Percentiles rank a stretch among this genome's conserved stretches.
Conservation (phyloP, 2,329 filamentous ascomycete genomes). For the Cladosporium halotolerans region DNA sequence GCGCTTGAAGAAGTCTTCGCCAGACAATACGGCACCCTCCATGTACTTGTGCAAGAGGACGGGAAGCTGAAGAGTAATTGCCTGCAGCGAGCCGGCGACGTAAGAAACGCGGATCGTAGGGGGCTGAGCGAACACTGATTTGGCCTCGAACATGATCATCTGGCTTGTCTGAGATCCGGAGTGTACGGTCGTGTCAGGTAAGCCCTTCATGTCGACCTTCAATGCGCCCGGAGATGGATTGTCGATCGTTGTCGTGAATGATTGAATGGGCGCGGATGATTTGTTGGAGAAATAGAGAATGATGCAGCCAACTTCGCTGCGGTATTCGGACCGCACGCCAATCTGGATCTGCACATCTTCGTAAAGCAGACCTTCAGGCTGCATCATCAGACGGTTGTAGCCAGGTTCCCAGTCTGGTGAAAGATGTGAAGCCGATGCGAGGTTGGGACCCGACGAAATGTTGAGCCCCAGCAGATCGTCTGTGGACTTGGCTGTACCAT, state of each 20-base stretch:
- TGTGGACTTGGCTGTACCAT: constrained; percentile 26
- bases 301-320: constrained; percentile 88
- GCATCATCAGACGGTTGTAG: constrained; percentile 74
- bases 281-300: constrained; percentile 97
- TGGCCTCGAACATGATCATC: constrained; percentile 89
- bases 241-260: constrained; percentile 91
- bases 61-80: constrained; percentile 83
- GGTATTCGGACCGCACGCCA: constrained; percentile 86
- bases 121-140: constrained; percentile 70
- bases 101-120: constrained; percentile 94
- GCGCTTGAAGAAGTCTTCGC: constrained; percentile 96
- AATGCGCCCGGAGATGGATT: constrained; percentile 68
- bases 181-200: constrained; percentile 75
- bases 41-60: constrained; percentile 92
- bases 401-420: constrained; percentile 93
- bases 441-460: constrained; percentile 67
- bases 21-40: constrained; percentile 77
- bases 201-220: constrained; percentile 78
- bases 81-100: constrained; percentile 86
- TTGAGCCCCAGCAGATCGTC: constrained; percentile 77
- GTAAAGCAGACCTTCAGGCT: constrained; percentile 80
- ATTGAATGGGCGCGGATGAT: constrained; percentile 73
- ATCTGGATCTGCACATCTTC: constrained; percentile 93
- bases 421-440: constrained; percentile 85
- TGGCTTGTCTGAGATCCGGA: constrained; percentile 78